These are phyloP conservation scores for Yamadazyma spencermartinsiae DNA, from an alignment of 1,139 yeast species.

Conservation along the genomic window DNA sequence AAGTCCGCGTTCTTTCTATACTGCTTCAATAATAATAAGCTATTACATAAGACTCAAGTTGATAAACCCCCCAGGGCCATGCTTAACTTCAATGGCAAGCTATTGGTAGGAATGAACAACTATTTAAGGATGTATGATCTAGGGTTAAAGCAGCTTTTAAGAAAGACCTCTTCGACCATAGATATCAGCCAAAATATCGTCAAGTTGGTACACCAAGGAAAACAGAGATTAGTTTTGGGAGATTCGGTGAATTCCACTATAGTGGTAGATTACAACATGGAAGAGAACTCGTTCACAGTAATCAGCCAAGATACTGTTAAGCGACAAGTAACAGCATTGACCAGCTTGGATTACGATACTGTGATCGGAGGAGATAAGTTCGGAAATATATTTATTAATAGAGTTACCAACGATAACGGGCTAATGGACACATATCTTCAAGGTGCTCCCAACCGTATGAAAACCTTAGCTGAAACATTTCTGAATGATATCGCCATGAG, in stretches of 20 bases:
- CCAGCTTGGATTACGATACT: conserved; percentile 70
- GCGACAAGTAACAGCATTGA: conserved; percentile 63
- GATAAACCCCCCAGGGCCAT: conserved; percentile 53
- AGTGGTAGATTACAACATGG: conserved; percentile 52
- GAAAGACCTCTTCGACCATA: conserved; percentile 54
- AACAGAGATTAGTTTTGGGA: conserved; percentile 60
- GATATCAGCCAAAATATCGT: conserved; percentile 46
- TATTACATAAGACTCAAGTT: conserved; percentile 64
- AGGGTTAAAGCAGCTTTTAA: conserved; percentile 77
- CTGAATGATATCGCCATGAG: conserved; percentile 72
- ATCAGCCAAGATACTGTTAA: conserved; percentile 70
- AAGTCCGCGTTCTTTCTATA: background rate
- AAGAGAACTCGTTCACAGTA: conserved; percentile 54
- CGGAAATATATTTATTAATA: conserved; percentile 72
- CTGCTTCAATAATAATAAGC: conserved; percentile 18
- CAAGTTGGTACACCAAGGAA: conserved; percentile 53
- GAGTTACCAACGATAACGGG: conserved; percentile 57
- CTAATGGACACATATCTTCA: conserved; percentile 44
- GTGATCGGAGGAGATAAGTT: conserved; percentile 86
- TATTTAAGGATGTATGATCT: conserved; percentile 64
- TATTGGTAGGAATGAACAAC: conserved; percentile 61
- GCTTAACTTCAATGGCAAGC: conserved; percentile 56
- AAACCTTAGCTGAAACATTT: conserved; percentile 59
- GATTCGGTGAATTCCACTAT: conserved; percentile 64
- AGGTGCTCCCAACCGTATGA: conserved; percentile 57